Evolutionary conservation across 768 basidiomycete genomes (phyloP).

Genomic region (Rhodotorula sphaerocarpa): DNA sequence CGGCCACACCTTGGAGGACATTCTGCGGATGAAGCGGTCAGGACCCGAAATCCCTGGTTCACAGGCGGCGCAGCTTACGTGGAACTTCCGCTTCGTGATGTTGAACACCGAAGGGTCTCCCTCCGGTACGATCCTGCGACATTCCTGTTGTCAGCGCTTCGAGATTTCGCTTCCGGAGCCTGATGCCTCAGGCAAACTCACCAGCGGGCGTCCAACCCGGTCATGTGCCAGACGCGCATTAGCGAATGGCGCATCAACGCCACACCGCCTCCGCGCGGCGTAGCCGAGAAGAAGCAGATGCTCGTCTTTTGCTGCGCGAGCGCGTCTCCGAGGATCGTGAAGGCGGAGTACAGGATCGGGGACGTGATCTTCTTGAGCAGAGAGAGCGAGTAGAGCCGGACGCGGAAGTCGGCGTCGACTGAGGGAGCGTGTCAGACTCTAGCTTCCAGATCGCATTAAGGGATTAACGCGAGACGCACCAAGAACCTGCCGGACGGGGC

Average conservation of each 20-base stretch:
- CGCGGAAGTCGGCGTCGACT: conserved; percentile 25
- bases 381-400: conserved; percentile 17
- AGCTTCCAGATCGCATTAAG: no score
- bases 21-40: conserved; percentile 35
- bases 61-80: conserved; percentile 26
- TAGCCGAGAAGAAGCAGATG: conserved; percentile 89
- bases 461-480: not conserved
- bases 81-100: conserved; percentile 42
- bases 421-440: no score
- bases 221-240: conserved; percentile 68
- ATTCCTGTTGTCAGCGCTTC: no score
- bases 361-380: conserved; percentile 7
- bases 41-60: not conserved
- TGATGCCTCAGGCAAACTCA: no score
- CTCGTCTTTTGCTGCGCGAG: conserved; percentile 77
- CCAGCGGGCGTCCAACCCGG: conserved; percentile 79
- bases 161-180: no score
- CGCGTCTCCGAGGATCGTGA: conserved; percentile 71
- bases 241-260: conserved; percentile 92
- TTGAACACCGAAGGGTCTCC: conserved; percentile 24
- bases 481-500: conserved; percentile 9
- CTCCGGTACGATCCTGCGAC: conserved; percentile 44
- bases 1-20: conserved; percentile 76
- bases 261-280: conserved; percentile 92
- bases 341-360: conserved; percentile 57